Base-by-base conservation (phyloP, 1,284 basidiomycete species). In the Austroboletus niveus region DNA sequence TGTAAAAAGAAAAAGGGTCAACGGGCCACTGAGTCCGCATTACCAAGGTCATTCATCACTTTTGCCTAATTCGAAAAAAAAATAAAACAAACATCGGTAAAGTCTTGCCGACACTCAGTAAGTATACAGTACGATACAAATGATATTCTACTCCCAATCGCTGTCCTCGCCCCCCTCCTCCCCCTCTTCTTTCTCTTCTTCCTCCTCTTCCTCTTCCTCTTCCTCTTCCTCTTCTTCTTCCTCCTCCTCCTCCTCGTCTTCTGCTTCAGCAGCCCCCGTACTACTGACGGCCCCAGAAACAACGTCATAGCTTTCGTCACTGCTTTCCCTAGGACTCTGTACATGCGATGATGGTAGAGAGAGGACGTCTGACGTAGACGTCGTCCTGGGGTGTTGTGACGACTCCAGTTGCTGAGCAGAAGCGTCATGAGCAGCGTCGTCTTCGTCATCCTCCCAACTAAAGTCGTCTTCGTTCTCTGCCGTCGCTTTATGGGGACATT, bases 381-480 rank as follows among this genome's bases (percentile, higher is more conserved):
- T 53, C 8, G 53, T 51, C 51, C 55, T 60, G 14, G 63, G 59
- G n/a, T 65, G 63, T 35, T 71, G 58, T 24, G 63, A 66, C 8
- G 59, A 61, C 22, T 42, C 60, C 42, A 53, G 35, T 7, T 49
- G 36, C 24, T 58, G 51, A 38, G 49, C 50, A 52, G 52, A 31
- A 27, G 30, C 35, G 24, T 54, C 44, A 27, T 53, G 53, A 8
- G 58, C 51, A n/a, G 65, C 34, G 31, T 85, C 85, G 9, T 80
- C 80, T 3, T 89, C 87, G 45, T 89, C 87, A 53, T 88, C 87
- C 64, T 89, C 88, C 87, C 88, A 90, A 60, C 81, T 87, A 66
- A 90, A 88, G 53, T 88, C 84, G 42, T 91, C 89, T 45, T 91
- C 88, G 24, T 75, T 79, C 51, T 84, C 80, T 8, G 70, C 67